Evolutionary conservation across 768 basidiomycete genomes (phyloP).

Genomic region (Agrocybe praecox): DNA sequence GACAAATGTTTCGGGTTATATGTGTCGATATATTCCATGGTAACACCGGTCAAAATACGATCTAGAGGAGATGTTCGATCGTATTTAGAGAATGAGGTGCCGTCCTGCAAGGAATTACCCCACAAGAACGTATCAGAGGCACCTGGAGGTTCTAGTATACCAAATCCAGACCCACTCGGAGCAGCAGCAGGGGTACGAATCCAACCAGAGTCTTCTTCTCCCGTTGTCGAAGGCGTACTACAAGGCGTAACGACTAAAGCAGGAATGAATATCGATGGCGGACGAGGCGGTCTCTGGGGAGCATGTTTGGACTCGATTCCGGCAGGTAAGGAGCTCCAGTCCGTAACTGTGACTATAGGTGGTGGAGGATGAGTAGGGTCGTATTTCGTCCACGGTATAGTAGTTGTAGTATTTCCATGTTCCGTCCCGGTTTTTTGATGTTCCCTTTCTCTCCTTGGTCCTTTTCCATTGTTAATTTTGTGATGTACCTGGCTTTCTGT

Average conservation of each 20-base stretch:
- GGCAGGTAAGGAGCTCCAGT: slow-evolving; percentile 7
- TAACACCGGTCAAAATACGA: neutral
- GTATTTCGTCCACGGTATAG: neutral
- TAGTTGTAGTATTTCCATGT: neutral
- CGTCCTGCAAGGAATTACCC: neutral
- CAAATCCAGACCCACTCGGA: neutral
- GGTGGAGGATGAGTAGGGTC: neutral
- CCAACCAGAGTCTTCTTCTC: too few relatives aligned
- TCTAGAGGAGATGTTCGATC: neutral
- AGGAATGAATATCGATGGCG: slow-evolving; percentile 16
- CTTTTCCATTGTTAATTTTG: too few relatives aligned
- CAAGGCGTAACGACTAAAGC: slow-evolving; percentile 25
- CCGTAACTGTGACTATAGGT: slow-evolving; percentile 10
- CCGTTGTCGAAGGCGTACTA: slow-evolving; percentile 12
- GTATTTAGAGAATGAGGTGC: neutral
- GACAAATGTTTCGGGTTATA: neutral
- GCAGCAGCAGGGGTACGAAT: neutral
- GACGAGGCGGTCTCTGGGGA: slow-evolving; percentile 9
- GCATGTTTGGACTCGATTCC: neutral
- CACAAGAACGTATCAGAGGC: neutral
- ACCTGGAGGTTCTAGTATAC: slow-evolving; percentile 3
- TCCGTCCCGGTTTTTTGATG: too few relatives aligned
- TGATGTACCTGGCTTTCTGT: neutral
- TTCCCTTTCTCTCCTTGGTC: too few relatives aligned
- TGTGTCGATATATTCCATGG: neutral